These are phyloP conservation scores for Botrytis fabae DNA, from an alignment of 2,329 filamentous ascomycete species.

Conservation along the genomic window DNA sequence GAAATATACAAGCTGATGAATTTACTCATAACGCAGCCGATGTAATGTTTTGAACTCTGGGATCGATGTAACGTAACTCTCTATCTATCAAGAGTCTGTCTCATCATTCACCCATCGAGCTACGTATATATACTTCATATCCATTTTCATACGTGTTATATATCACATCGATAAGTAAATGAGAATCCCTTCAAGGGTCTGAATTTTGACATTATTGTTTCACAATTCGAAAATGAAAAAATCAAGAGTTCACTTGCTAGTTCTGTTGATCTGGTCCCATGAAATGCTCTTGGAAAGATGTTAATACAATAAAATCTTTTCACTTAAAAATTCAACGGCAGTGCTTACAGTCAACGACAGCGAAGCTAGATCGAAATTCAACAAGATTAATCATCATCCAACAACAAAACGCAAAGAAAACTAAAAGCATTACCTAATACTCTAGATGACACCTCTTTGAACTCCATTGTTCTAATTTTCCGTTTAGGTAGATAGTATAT, in stretches of 20 bases:
- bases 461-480: accelerated
- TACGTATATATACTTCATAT: background rate
- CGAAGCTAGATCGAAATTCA: too few species aligned
- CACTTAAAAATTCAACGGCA: background rate
- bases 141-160: accelerated
- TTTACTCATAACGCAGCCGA: background rate
- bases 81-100: background rate
- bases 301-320: background rate
- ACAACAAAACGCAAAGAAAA: background rate
- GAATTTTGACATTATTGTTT: background rate
- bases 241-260: background rate
- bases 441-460: background rate
- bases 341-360: background rate
- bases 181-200: background rate
- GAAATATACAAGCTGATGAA: background rate
- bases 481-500: accelerated
- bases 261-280: accelerated
- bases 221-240: background rate
- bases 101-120: background rate
- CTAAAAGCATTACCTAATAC: accelerated
- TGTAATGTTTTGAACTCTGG: background rate
- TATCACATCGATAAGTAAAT: background rate
- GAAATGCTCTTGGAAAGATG: background rate
- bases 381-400: background rate
- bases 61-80: background rate